phyloP scores from a whole-genome alignment of 768 basidiomycete genomes.

The Asterophora lycoperdoides region DNA sequence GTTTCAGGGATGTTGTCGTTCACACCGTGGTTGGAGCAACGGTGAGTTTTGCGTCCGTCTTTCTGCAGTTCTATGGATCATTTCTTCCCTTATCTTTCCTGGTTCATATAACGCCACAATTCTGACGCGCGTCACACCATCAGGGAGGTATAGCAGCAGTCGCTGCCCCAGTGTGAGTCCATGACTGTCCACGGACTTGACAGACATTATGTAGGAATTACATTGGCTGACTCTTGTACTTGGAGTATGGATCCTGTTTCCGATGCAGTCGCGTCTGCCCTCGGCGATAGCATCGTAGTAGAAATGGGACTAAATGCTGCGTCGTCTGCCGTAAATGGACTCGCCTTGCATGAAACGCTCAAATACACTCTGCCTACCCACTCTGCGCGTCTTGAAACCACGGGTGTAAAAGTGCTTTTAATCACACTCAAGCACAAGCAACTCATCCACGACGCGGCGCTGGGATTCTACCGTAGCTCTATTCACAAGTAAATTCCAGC shows the following conservation, averaged over 20 bases:
- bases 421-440: slow-evolving; percentile 62
- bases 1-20: slow-evolving; percentile 58
- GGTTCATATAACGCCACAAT: no score
- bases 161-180: slow-evolving; percentile 37
- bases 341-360: slow-evolving; percentile 45
- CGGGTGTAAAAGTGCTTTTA: slow-evolving; percentile 48
- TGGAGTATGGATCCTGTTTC: slow-evolving; percentile 49
- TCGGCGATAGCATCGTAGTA: slow-evolving; percentile 57
- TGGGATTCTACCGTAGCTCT: slow-evolving; percentile 61
- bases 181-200: not conserved
- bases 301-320: slow-evolving; percentile 53
- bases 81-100: not conserved
- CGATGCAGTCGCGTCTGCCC: slow-evolving; percentile 43
- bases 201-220: not conserved
- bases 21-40: slow-evolving; percentile 60
- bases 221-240: not conserved
- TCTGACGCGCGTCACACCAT: not conserved
- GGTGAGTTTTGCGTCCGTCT: slow-evolving; percentile 30
- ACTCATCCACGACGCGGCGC: slow-evolving; percentile 51
- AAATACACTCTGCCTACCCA: slow-evolving; percentile 48
- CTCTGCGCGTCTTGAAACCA: slow-evolving; percentile 51
- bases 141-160: slow-evolving; percentile 42
- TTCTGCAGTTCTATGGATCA: not conserved
- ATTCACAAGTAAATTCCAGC: slow-evolving; percentile 42
- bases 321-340: slow-evolving; percentile 47